Evolutionary conservation across 2,329 filamentous ascomycete genomes (phyloP).

Genomic region (Rutstroemia sp.): DNA sequence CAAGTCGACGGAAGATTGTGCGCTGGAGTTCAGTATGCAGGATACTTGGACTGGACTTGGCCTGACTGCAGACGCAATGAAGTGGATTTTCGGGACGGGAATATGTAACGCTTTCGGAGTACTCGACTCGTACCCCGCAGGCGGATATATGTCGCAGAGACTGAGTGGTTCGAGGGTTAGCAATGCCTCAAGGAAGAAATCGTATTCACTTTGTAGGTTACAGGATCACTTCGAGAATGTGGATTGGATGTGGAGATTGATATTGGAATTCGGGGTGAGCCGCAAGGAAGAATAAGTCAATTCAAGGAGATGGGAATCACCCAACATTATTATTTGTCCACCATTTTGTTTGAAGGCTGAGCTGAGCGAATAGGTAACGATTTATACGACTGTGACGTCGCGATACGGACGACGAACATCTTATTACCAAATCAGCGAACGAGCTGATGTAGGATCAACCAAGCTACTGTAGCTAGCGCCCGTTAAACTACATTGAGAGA

Average conservation of each 20-base stretch:
- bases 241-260: too few species aligned
- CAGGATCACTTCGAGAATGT: too few species aligned
- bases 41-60: neutral
- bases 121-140: neutral
- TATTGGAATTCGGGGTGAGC: neutral
- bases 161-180: too few species aligned
- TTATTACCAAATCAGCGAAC: too few species aligned
- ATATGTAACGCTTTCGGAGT: neutral
- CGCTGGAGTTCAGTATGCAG: neutral
- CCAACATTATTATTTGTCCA: too few species aligned
- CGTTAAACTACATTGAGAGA: too few species aligned
- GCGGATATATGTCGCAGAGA: too few species aligned
- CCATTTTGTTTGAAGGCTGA: neutral
- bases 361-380: constrained; percentile 1
- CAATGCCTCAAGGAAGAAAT: too few species aligned
- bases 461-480: too few species aligned
- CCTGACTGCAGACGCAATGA: neutral
- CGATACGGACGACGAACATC: neutral
- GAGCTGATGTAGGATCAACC: too few species aligned
- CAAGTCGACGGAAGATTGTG: neutral
- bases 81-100: constrained; percentile 3
- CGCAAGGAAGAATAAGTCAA: neutral
- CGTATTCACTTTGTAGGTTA: too few species aligned
- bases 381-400: neutral
- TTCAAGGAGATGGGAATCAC: neutral